phyloP scores from a whole-genome alignment of 1,139 yeast genomes.

The Yarrowia galli region DNA sequence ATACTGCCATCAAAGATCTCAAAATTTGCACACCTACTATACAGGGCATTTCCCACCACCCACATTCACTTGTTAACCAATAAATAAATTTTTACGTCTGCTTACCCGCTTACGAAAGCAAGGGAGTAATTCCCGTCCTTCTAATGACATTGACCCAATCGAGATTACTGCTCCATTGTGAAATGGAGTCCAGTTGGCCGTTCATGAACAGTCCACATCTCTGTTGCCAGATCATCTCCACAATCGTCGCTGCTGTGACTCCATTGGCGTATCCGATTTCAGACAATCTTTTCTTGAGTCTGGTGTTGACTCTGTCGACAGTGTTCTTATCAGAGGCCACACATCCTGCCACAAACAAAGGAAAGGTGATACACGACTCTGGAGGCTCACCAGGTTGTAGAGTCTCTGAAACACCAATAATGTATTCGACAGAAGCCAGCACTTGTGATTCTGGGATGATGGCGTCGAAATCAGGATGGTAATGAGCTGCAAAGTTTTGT shows the following conservation, averaged over 20 bases:
- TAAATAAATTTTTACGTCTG: background rate
- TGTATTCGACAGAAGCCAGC: conserved; percentile 21
- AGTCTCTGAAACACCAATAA: conserved; percentile 34
- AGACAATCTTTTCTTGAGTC: conserved; percentile 24
- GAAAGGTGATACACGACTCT: conserved; percentile 33
- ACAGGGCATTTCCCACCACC: too few species aligned
- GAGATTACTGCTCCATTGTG: conserved; percentile 37
- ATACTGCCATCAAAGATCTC: too few species aligned
- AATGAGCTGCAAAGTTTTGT: conserved; percentile 36
- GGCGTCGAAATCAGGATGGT: conserved; percentile 37
- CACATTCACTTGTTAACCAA: background rate
- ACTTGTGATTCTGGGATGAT: conserved; percentile 28
- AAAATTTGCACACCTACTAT: too few species aligned
- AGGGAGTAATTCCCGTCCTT: conserved; percentile 34
- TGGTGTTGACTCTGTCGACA: conserved; percentile 20
- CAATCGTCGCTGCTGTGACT: conserved; percentile 34
- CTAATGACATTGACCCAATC: conserved; percentile 37
- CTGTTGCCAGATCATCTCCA: conserved; percentile 38
- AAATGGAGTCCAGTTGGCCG: conserved; percentile 25
- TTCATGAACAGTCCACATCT: conserved; percentile 27
- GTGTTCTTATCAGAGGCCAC: conserved; percentile 26
- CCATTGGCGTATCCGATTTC: conserved; percentile 37
- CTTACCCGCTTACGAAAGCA: background rate
- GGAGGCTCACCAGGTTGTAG: conserved; percentile 34
- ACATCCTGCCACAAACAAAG: conserved; percentile 36